These are phyloP conservation scores for Typha latifolia DNA, from an alignment of 176 grass and related monocot species.

Conservation along the genomic window DNA sequence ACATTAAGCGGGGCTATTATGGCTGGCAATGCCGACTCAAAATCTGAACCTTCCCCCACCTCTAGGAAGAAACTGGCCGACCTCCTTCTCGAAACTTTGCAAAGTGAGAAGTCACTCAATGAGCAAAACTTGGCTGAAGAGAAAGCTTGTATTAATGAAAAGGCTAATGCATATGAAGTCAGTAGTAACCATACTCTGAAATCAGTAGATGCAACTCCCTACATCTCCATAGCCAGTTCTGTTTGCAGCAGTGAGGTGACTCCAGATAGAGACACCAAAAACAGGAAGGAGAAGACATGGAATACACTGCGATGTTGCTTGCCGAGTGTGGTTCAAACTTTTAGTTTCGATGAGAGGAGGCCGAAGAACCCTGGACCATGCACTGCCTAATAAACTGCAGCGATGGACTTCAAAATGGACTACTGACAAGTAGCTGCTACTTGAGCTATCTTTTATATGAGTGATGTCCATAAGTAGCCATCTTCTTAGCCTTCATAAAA, in stretches of 20 bases:
- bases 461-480: too few relatives aligned
- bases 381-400: slow-evolving; percentile 32
- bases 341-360: slow-evolving; percentile 43
- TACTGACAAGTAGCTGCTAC: background rate
- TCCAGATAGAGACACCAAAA: slow-evolving; percentile 26
- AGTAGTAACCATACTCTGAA: slow-evolving; percentile 12
- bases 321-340: slow-evolving; percentile 40
- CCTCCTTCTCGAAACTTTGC: slow-evolving; percentile 49
- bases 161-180: slow-evolving; percentile 14
- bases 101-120: background rate
- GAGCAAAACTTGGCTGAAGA: slow-evolving; percentile 12
- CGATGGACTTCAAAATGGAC: background rate
- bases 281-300: slow-evolving; percentile 40
- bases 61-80: slow-evolving; percentile 61
- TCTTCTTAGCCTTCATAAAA: too few relatives aligned
- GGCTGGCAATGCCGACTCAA: slow-evolving; percentile 29
- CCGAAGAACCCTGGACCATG: slow-evolving; percentile 43
- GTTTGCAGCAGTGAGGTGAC: slow-evolving; percentile 21
- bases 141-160: background rate
- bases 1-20: slow-evolving; percentile 20
- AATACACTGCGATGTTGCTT: slow-evolving; percentile 56
- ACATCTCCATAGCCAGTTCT: slow-evolving; percentile 29
- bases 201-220: slow-evolving; percentile 11
- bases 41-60: slow-evolving; percentile 68
- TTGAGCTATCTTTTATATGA: background rate